These are phyloP conservation scores for Fusarium odoratissimum DNA, from an alignment of 2,329 filamentous ascomycete species.

Conservation along the genomic window DNA sequence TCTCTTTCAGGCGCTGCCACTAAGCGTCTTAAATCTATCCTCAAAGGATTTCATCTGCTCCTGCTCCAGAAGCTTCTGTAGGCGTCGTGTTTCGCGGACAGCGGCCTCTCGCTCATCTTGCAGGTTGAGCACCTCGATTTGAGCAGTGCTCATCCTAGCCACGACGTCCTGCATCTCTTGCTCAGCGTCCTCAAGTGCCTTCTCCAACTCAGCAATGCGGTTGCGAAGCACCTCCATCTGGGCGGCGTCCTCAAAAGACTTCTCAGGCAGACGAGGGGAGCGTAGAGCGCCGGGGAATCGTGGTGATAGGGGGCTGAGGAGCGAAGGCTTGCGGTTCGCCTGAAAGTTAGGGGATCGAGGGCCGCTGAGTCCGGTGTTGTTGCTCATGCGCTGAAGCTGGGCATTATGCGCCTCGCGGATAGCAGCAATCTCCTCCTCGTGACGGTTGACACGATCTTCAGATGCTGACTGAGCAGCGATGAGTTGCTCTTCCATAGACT, in stretches of 20 bases:
- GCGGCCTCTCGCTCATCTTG: slow-evolving; percentile 81
- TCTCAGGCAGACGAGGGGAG: slow-evolving; percentile 63
- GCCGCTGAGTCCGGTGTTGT: slow-evolving; percentile 50
- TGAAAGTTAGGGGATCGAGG: slow-evolving; percentile 49
- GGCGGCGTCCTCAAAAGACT: slow-evolving; percentile 77
- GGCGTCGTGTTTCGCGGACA: slow-evolving; percentile 74
- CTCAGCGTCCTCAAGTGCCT: slow-evolving; percentile 69
- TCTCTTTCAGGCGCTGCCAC: slow-evolving; percentile 41
- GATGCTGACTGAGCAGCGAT: slow-evolving; percentile 85
- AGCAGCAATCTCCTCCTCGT: slow-evolving; percentile 85
- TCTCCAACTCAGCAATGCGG: slow-evolving; percentile 86
- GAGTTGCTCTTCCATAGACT: slow-evolving; percentile 84
- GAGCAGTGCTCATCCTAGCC: slow-evolving; percentile 80
- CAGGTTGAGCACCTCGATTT: slow-evolving; percentile 85
- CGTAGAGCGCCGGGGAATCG: slow-evolving; percentile 54
- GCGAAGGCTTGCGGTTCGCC: slow-evolving; percentile 48
- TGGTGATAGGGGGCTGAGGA: slow-evolving; percentile 51
- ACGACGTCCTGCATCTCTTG: slow-evolving; percentile 86
- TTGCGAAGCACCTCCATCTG: slow-evolving; percentile 81
- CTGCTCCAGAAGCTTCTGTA: slow-evolving; percentile 74
- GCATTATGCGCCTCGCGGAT: slow-evolving; percentile 81
- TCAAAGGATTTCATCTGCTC: slow-evolving; percentile 68
- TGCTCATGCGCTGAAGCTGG: slow-evolving; percentile 80
- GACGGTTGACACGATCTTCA: slow-evolving; percentile 83
- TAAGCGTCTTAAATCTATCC: slow-evolving; percentile 52